Base-by-base conservation (phyloP, 2,329 filamentous ascomycete genomes). In the Colletotrichum plurivorum region DNA sequence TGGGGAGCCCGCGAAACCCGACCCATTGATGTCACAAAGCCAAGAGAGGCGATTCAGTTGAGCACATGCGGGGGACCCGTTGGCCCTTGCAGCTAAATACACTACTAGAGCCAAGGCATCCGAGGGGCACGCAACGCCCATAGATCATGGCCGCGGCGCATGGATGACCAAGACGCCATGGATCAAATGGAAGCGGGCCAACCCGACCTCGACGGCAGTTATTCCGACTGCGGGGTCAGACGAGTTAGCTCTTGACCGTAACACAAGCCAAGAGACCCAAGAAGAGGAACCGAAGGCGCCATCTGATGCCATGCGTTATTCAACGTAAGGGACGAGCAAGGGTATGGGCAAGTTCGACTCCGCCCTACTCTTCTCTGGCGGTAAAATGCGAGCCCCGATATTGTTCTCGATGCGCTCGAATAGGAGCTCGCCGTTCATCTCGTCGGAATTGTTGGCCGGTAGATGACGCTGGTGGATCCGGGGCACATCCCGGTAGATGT, bases 361-460 rank as follows among this genome's bases (percentile, higher is more conserved):
- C 22, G 22, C 22, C 22, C 22, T 25, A 25, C 22, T 22, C 9
- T 39, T 8, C 36, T 39, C 36, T 39, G 36, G 36, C 36, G 36
- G 36, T 41, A 41, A 41, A 41, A 15, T 4, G 39, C 2, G 39
- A 46, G 54, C 54, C 55, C 61, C 62, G 49, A 51, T 41, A 45
- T 51, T 69, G n/a, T n/a, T 9, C 41, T 59, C 43, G 66, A 69
- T 66, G 61, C 66, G 66, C 61, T 69, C 66, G 61, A 69, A 69
- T 69, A 18, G 20, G 62, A 69, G 61, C 18, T 2, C 41, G 27
- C 27, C 48, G 6, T 25, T 55, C 41, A 16, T 7, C 22, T 12
- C 31, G 39, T 59, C 43, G 31, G 55, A 60, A 58, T 27, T 25
- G 22, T 25, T 25, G 22, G 22, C 56, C 49, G 66, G 61, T 66